These are phyloP conservation scores for Phytophthora colocasiae DNA, from an alignment of 352 stramenopile species.

Conservation along the genomic window DNA sequence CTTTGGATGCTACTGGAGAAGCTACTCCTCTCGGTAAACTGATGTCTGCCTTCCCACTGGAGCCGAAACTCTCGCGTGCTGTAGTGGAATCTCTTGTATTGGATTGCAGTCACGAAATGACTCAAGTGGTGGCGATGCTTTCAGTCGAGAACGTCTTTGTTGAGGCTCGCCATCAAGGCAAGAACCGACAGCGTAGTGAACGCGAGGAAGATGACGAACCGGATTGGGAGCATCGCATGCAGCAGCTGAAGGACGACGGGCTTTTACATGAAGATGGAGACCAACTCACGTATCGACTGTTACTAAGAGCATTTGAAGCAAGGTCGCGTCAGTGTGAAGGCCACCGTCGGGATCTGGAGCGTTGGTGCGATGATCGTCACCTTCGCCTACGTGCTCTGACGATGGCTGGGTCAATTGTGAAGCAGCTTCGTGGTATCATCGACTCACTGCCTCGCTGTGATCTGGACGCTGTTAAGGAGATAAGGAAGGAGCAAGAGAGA, in stretches of 20 bases:
- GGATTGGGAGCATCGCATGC: conserved; percentile 53
- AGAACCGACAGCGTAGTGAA: conserved; percentile 11
- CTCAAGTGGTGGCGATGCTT: conserved; percentile 83
- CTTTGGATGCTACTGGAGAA: conserved; percentile 55
- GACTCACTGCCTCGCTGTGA: conserved; percentile 39
- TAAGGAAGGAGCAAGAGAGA: neutral
- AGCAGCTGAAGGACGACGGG: conserved; percentile 45
- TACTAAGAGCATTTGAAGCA: conserved; percentile 55
- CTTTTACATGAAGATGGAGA: conserved; percentile 66
- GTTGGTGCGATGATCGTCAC: conserved; percentile 62
- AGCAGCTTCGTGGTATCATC: conserved; percentile 72
- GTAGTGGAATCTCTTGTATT: conserved; percentile 71
- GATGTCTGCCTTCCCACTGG: conserved; percentile 88
- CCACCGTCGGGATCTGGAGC: conserved; percentile 32
- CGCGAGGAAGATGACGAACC: conserved; percentile 23
- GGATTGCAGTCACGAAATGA: conserved; percentile 69
- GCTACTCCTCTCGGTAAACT: conserved; percentile 72
- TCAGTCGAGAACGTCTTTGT: conserved; percentile 84
- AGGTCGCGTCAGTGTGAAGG: conserved; percentile 18
- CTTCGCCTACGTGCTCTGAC: conserved; percentile 63
- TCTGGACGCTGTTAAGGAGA: conserved; percentile 31
- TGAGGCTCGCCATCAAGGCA: conserved; percentile 24
- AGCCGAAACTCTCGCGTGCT: conserved; percentile 71
- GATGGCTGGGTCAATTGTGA: conserved; percentile 57
- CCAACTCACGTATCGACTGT: conserved; percentile 56